These are phyloP conservation scores for Lactarius vividus DNA, from an alignment of 768 basidiomycete species.

Conservation along the genomic window DNA sequence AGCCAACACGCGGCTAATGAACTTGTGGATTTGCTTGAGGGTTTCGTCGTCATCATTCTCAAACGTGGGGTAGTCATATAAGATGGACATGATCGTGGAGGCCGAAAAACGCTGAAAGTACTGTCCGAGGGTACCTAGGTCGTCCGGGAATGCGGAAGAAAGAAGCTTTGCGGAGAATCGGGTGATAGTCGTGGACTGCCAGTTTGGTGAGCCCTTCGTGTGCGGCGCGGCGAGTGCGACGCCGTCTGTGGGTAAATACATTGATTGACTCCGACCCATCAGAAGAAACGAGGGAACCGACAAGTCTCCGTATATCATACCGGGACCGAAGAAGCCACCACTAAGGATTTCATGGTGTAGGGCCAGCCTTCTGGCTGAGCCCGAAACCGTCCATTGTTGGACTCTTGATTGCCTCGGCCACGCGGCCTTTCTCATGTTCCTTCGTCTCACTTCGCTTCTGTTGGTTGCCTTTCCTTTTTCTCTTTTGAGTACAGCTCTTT, in stretches of 20 bases:
- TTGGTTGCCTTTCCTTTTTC: too few species aligned
- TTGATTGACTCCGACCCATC: not conserved
- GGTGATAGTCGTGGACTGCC: slow-evolving; percentile 4
- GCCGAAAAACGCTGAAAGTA: slow-evolving; percentile 7
- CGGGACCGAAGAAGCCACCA: slow-evolving; percentile 32
- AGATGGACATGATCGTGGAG: slow-evolving; percentile 10
- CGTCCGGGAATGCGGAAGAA: not conserved
- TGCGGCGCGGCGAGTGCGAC: slow-evolving; percentile 17
- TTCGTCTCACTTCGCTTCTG: too few species aligned
- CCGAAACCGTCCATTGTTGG: too few species aligned
- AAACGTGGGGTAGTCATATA: slow-evolving; percentile 16
- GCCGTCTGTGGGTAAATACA: slow-evolving; percentile 3
- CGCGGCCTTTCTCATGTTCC: too few species aligned
- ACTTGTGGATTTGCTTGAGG: slow-evolving; percentile 1
- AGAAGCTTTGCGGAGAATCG: slow-evolving; percentile 12
- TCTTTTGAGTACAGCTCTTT: too few species aligned
- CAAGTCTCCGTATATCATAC: slow-evolving; percentile 30
- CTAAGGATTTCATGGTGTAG: slow-evolving; percentile 36
- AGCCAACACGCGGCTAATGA: slow-evolving; percentile 5
- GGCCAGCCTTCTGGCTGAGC: too few species aligned
- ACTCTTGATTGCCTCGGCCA: too few species aligned
- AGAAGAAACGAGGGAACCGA: slow-evolving; percentile 8
- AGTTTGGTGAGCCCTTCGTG: slow-evolving; percentile 14
- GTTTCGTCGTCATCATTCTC: slow-evolving; percentile 13
- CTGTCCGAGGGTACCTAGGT: not conserved